Conservation (phyloP, 2,329 filamentous ascomycete species). For the Lasiodiplodia hormozganensis region DNA sequence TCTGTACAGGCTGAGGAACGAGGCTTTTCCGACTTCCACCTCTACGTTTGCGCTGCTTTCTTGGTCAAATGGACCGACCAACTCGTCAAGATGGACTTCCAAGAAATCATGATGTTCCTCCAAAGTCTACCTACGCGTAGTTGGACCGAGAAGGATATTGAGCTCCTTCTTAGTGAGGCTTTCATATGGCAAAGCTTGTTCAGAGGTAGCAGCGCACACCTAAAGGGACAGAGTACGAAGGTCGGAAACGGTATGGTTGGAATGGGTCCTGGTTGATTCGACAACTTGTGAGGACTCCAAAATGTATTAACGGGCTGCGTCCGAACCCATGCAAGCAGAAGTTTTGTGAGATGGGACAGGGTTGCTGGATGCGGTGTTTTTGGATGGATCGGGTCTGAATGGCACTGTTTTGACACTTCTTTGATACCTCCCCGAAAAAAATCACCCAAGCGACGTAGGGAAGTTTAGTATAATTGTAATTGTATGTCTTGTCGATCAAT, state of each 20-base stretch:
- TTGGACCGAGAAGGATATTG: conserved; percentile 99
- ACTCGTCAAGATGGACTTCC: conserved; percentile 94
- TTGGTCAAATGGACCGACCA: conserved; percentile 98
- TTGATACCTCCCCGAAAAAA: not conserved
- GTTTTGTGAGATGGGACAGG: not conserved
- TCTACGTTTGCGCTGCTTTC: conserved; percentile 98
- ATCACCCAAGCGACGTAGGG: not conserved
- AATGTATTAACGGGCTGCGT: not conserved
- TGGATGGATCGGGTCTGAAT: not conserved
- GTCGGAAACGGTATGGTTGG: conserved; percentile 38
- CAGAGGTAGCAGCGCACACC: conserved; percentile 89
- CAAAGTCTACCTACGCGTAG: conserved; percentile 90
- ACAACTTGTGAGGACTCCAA: not conserved
- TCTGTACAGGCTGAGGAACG: conserved; percentile 85
- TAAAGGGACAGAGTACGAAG: conserved; percentile 55
- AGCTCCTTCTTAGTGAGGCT: conserved; percentile 91
- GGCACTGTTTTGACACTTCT: not conserved
- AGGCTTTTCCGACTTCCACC: conserved; percentile 96
- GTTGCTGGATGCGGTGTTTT: not conserved
- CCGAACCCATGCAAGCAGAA: not conserved
- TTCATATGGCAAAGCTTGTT: conserved; percentile 99
- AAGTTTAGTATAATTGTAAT: not conserved
- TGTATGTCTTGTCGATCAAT: not conserved
- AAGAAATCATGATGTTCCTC: conserved; percentile 99
- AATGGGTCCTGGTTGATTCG: conserved; percentile 41